Conservation (phyloP, 305 asterid species). For the Rubia tinctorum region DNA sequence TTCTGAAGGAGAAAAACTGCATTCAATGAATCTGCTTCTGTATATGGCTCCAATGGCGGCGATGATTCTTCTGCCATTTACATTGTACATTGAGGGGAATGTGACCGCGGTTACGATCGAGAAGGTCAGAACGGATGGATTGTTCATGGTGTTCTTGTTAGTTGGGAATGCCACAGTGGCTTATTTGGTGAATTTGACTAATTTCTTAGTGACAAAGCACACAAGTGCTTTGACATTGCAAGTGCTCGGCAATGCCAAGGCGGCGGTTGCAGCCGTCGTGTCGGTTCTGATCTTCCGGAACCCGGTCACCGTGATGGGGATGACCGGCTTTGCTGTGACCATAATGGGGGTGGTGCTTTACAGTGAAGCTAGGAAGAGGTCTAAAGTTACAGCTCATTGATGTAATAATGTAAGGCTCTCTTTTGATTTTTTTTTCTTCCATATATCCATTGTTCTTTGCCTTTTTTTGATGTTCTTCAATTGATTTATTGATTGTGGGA, state of each 20-base stretch:
- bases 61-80: conserved; percentile 65
- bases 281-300: conserved; percentile 88
- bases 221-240: conserved; percentile 89
- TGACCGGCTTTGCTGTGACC: conserved; percentile 78
- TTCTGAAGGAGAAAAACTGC: conserved; percentile 83
- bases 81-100: conserved; percentile 80
- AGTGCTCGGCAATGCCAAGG: conserved; percentile 93
- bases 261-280: conserved; percentile 90
- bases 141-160: conserved; percentile 53
- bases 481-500: conserved; percentile 29
- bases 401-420: conserved; percentile 24
- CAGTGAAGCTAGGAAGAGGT: conserved; percentile 91
- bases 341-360: conserved; percentile 92
- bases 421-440: not conserved
- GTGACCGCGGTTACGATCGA: conserved; percentile 56
- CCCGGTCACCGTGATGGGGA: conserved; percentile 93
- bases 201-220: conserved; percentile 86
- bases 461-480: conserved; percentile 17
- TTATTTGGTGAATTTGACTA: conserved; percentile 81
- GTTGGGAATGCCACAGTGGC: conserved; percentile 78
- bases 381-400: conserved; percentile 73
- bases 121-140: conserved; percentile 56
- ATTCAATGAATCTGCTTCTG: conserved; percentile 81
- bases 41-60: conserved; percentile 99
- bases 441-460: conserved; percentile 20